Conservation (phyloP, 306 rosid genomes). For the Trichosanthes truncata region DNA sequence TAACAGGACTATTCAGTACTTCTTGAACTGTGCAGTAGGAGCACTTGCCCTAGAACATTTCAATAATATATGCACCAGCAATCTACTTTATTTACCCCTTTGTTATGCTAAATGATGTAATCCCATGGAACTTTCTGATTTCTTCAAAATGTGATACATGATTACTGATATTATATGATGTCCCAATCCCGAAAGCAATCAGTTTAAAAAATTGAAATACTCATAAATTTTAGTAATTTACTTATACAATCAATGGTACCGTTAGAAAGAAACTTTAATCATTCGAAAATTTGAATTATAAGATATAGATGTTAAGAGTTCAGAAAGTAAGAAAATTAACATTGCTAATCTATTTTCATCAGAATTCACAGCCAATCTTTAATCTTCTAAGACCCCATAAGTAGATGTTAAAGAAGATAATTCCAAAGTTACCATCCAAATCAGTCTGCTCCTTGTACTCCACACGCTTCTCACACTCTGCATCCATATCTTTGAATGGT, state of each 20-base stretch:
- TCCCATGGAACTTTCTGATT: not conserved
- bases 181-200: not conserved
- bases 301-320: not conserved
- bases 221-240: not conserved
- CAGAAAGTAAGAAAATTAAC: not conserved
- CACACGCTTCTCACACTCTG: conserved; percentile 24
- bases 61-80: not conserved
- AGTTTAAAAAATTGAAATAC: not conserved
- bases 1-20: not conserved
- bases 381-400: not conserved
- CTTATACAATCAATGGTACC: not conserved
- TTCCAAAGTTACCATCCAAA: conserved; percentile 30
- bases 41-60: not conserved
- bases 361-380: not conserved
- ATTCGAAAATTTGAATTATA: not conserved
- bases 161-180: not conserved
- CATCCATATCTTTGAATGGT: conserved; percentile 33
- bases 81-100: not conserved
- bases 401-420: not conserved
- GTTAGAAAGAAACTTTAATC: not conserved
- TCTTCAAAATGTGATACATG: not conserved
- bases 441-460: conserved; percentile 19
- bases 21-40: not conserved
- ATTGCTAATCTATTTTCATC: not conserved
- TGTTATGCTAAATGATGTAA: not conserved